These are phyloP conservation scores for Beauveria scarabaeidicola DNA, from an alignment of 2,329 filamentous ascomycete species.

Conservation along the genomic window DNA sequence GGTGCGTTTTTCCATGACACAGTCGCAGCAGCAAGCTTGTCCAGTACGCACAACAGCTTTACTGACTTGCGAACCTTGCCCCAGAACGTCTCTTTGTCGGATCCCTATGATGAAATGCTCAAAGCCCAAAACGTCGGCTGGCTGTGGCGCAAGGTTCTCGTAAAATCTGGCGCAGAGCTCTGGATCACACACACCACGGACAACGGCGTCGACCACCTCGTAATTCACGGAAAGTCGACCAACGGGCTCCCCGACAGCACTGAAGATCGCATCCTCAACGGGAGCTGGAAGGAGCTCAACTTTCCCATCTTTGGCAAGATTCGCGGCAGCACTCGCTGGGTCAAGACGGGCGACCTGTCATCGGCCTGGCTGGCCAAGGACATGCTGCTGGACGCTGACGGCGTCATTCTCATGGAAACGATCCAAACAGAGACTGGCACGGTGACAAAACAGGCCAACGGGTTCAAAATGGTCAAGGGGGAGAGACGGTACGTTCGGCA, in stretches of 20 bases:
- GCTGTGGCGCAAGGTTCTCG: slow-evolving; percentile 1
- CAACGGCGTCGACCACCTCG: background rate
- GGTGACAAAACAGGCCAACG: background rate
- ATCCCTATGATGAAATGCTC: slow-evolving; percentile 4
- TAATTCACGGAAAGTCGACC: background rate
- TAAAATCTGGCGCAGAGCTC: background rate
- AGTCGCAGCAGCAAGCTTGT: too few relatives aligned
- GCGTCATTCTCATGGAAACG: background rate
- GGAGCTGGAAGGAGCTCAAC: background rate
- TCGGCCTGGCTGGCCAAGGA: background rate
- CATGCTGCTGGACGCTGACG: background rate
- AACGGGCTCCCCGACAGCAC: background rate
- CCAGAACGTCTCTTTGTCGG: background rate
- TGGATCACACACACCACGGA: background rate
- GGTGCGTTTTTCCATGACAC: background rate
- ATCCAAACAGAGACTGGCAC: background rate
- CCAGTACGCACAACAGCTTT: background rate
- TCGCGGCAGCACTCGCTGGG: background rate
- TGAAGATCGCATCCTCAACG: background rate
- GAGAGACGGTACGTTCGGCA: background rate
- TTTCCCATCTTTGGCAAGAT: slow-evolving; percentile 6
- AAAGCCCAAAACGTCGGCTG: background rate
- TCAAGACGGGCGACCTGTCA: background rate
- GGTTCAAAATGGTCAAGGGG: background rate
- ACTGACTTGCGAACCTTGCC: background rate